phyloP scores from a whole-genome alignment of 2,329 filamentous ascomycete genomes.

The Ophiostoma quercus region DNA sequence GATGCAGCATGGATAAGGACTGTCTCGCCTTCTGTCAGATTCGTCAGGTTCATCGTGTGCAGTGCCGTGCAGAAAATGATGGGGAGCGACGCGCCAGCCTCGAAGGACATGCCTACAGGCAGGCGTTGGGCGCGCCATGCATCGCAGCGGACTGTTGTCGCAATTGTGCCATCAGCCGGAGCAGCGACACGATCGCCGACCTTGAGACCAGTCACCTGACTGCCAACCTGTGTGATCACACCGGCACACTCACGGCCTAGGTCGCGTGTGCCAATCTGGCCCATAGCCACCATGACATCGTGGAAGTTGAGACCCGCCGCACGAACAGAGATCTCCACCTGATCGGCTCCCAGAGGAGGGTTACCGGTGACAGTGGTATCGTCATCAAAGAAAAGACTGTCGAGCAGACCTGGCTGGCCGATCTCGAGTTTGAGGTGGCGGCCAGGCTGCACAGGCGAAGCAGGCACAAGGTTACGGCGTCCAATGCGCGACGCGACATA shows the following conservation, averaged over 20 bases:
- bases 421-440: conserved; percentile 26
- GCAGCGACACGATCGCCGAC: conserved; percentile 36
- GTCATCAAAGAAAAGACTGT: conserved; percentile 31
- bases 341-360: conserved; percentile 18
- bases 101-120: conserved; percentile 31
- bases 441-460: conserved; percentile 24
- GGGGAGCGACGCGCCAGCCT: conserved; percentile 33
- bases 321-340: conserved; percentile 33
- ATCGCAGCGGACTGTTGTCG: conserved; percentile 23
- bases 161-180: conserved; percentile 24
- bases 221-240: conserved; percentile 26
- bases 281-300: conserved; percentile 36
- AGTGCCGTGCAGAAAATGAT: conserved; percentile 33
- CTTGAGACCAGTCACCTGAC: conserved; percentile 26
- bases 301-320: conserved; percentile 36
- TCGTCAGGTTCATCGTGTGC: conserved; percentile 27
- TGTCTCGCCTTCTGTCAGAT: conserved; percentile 28
- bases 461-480: conserved; percentile 18
- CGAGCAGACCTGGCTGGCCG: conserved; percentile 30
- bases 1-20: conserved; percentile 44
- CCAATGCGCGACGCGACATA: conserved; percentile 26
- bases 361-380: conserved; percentile 17
- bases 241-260: conserved; percentile 34
- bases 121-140: conserved; percentile 30
- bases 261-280: conserved; percentile 25